These are phyloP conservation scores for Amylocystis lapponica DNA, from an alignment of 768 basidiomycete genomes.

Conservation along the genomic window DNA sequence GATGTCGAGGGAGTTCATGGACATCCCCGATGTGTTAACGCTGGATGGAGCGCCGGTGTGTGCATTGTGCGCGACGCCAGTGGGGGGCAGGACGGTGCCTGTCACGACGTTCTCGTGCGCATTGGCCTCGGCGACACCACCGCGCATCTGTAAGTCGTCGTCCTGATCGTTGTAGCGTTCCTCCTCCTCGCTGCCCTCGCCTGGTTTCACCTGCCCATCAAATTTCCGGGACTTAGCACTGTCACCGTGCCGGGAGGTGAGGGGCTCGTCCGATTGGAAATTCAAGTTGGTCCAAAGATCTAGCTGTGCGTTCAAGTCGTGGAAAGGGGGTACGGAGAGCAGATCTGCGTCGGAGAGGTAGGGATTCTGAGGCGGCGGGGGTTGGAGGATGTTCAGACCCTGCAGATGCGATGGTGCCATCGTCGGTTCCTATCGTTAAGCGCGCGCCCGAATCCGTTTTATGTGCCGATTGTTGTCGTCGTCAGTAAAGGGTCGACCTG, in stretches of 20 bases:
- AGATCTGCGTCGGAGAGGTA: conserved; percentile 46
- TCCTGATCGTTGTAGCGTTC: conserved; percentile 39
- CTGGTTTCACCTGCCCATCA: too few relatives aligned
- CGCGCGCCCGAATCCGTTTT: too few relatives aligned
- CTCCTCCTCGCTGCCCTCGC: conserved; percentile 17
- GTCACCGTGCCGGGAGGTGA: conserved; percentile 26
- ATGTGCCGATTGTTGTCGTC: too few relatives aligned
- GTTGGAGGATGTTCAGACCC: conserved; percentile 76
- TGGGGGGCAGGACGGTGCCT: conserved; percentile 36
- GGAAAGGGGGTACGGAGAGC: conserved; percentile 56
- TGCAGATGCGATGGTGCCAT: conserved; percentile 66
- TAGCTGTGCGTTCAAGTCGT: conserved; percentile 72
- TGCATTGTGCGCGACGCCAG: conserved; percentile 9
- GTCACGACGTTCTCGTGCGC: conserved; percentile 57
- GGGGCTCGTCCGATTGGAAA: conserved; percentile 71
- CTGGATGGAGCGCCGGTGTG: conserved; percentile 8
- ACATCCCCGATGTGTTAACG: conserved; percentile 30
- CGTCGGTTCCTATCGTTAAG: too few relatives aligned
- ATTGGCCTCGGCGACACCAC: conserved; percentile 41
- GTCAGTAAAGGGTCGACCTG: too few relatives aligned
- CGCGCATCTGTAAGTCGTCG: conserved; percentile 30
- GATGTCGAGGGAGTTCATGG: conserved; percentile 38
- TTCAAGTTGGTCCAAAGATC: conserved; percentile 80
- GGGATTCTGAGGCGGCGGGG: conserved; percentile 35
- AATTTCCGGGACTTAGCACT: conserved; percentile 27